phyloP scores from a whole-genome alignment of 305 asterid species.

The Petunia hybrid region DNA sequence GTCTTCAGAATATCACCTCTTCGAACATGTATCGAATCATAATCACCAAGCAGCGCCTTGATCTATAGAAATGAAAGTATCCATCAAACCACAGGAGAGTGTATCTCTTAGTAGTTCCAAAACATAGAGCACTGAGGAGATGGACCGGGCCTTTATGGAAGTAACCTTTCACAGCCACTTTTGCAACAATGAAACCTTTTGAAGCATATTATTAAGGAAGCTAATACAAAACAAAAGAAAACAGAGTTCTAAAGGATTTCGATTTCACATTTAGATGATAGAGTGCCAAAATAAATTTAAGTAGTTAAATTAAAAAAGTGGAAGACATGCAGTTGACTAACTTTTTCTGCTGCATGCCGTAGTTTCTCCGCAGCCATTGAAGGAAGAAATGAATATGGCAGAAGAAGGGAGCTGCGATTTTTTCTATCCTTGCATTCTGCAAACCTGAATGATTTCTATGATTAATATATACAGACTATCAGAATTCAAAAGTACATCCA shows the following conservation, averaged over 20 bases:
- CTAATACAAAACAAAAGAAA: not conserved
- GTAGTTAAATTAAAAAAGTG: not conserved
- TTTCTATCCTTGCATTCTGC: constrained; percentile 96
- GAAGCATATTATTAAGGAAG: constrained; percentile 17
- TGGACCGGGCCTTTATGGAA: not conserved
- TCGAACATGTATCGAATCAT: constrained; percentile 94
- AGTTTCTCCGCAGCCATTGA: constrained; percentile 88
- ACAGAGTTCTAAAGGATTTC: not conserved
- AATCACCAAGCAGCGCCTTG: constrained; percentile 79
- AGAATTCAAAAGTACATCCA: not conserved
- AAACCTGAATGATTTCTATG: constrained; percentile 89
- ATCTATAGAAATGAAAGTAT: constrained; percentile 54
- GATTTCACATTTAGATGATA: not conserved
- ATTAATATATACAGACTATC: constrained; percentile 73
- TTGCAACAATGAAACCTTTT: not conserved
- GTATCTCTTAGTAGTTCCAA: not conserved
- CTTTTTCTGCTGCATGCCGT: constrained; percentile 84
- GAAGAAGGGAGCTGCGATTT: constrained; percentile 67
- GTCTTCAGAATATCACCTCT: constrained; percentile 90
- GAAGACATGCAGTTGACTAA: constrained; percentile 35
- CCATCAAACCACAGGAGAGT: not conserved
- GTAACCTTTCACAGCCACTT: not conserved
- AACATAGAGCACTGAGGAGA: not conserved
- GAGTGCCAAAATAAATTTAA: not conserved
- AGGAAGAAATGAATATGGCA: constrained; percentile 95